Percentiles rank a stretch among this genome's conserved stretches.
phyloP scores from a whole-genome alignment of 2,329 filamentous ascomycete species.

The Talaromyces albobiverticillius region DNA sequence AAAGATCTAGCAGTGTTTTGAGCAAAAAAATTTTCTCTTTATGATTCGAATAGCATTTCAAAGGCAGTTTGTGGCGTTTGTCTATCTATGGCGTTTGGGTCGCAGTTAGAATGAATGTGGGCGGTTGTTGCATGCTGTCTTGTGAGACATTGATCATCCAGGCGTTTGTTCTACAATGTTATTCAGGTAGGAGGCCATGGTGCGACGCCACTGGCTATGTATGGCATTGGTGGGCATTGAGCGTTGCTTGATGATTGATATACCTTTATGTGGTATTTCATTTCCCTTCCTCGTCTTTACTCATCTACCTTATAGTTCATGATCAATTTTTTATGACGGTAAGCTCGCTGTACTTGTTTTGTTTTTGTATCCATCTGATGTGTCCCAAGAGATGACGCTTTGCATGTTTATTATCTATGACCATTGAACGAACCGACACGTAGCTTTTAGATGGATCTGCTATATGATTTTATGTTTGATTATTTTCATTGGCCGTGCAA shows the following conservation, averaged over 20 bases:
- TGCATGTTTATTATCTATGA: not conserved
- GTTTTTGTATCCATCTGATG: not conserved
- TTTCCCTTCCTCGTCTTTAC: not conserved
- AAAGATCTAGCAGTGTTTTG: too few species aligned
- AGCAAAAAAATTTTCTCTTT: slow-evolving; percentile 5
- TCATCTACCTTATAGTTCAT: not conserved
- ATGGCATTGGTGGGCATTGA: not conserved
- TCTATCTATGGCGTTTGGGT: slow-evolving; percentile 18
- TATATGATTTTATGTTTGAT: not conserved
- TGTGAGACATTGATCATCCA: slow-evolving; percentile 2
- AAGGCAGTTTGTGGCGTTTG: slow-evolving; percentile 27
- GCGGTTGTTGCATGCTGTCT: not conserved
- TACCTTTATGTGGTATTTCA: too few species aligned
- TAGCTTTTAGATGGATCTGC: not conserved
- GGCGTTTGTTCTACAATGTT: slow-evolving; percentile 11
- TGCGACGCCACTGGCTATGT: not conserved
- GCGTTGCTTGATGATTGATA: not conserved
- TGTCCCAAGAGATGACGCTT: not conserved
- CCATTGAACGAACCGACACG: not conserved
- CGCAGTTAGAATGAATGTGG: slow-evolving; percentile 11
- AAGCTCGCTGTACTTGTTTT: not conserved
- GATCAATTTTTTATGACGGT: not conserved
- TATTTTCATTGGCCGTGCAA: too few species aligned
- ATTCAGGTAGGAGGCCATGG: not conserved
- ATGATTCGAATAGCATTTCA: slow-evolving; percentile 16